Percentiles rank a stretch among this genome's conserved stretches.
These are phyloP conservation scores for Iodosphaeria phyllophila DNA, from an alignment of 2,329 filamentous ascomycete genomes.

Conservation along the genomic window DNA sequence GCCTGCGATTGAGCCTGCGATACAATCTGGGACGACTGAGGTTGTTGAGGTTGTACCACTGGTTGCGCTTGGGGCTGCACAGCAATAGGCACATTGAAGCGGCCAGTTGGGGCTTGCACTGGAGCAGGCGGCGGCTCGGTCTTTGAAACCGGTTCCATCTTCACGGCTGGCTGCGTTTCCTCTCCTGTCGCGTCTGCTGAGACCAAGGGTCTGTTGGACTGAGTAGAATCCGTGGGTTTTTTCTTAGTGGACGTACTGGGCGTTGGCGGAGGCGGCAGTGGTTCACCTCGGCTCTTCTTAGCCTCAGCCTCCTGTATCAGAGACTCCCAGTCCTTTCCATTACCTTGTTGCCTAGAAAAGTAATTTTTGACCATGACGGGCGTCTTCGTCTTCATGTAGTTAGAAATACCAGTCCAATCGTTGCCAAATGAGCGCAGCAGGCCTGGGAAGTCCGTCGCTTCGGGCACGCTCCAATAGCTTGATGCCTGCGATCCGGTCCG, in stretches of 20 bases:
- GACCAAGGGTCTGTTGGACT: constrained; percentile 28
- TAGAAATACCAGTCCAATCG: constrained; percentile 58
- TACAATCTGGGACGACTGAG: constrained; percentile 9
- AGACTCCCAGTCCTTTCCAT: constrained; percentile 38
- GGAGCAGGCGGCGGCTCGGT: constrained; percentile 18
- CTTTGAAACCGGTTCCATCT: constrained; percentile 21
- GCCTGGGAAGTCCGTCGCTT: constrained; percentile 58
- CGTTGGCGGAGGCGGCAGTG: constrained; percentile 38
- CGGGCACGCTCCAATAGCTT: constrained; percentile 77
- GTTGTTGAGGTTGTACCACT: constrained; percentile 10
- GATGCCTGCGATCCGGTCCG: constrained; percentile 41
- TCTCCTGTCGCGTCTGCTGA: constrained; percentile 27
- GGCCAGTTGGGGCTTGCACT: constrained; percentile 19
- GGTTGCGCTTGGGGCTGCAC: constrained; percentile 16
- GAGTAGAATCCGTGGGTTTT: constrained; percentile 22
- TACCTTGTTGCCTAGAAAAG: constrained; percentile 43
- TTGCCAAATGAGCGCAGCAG: constrained; percentile 60
- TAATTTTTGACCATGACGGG: constrained; percentile 71
- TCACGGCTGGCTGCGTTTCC: constrained; percentile 20
- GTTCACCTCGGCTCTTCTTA: constrained; percentile 35
- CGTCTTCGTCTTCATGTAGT: constrained; percentile 69
- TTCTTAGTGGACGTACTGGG: constrained; percentile 31
- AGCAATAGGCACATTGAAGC: constrained; percentile 26
- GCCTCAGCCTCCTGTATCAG: constrained; percentile 41
- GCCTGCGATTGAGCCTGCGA: constrained; percentile 10